These are phyloP conservation scores for Populus deltoides DNA, from an alignment of 345 rosid genomes.

Conservation along the genomic window DNA sequence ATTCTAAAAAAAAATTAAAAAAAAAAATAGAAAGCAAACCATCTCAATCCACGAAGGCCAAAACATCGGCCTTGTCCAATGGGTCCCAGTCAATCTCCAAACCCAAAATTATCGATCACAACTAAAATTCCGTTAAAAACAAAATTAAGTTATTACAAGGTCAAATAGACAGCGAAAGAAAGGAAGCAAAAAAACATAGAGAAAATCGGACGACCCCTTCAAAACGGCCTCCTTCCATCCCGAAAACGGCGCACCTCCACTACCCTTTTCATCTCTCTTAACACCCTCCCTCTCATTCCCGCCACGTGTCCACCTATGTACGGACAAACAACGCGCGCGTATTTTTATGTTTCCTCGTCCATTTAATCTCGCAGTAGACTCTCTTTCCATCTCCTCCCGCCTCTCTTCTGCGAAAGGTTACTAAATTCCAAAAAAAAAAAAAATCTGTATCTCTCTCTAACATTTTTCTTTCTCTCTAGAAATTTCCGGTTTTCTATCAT, in stretches of 20 bases:
- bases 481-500: no score
- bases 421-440: no score
- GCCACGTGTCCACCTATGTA: not conserved
- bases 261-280: not conserved
- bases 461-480: no score
- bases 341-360: no score
- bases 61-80: no score
- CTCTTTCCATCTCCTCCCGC: not conserved
- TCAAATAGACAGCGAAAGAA: not conserved
- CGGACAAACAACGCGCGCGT: not conserved
- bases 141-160: not conserved
- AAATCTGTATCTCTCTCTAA: not conserved
- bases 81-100: no score
- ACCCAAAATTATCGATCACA: no score
- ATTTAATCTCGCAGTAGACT: not conserved
- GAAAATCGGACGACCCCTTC: not conserved
- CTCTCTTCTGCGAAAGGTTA: no score
- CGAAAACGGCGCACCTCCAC: slow-evolving; percentile 4
- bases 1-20: no score
- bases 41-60: no score
- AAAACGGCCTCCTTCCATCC: not conserved
- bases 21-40: no score
- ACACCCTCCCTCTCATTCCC: not conserved
- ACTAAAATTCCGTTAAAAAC: no score
- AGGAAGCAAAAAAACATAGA: not conserved